Percentiles rank a stretch among this genome's conserved stretches.
phyloP scores from a whole-genome alignment of 2,329 filamentous ascomycete genomes.

The Lasiodiplodia theobromae region DNA sequence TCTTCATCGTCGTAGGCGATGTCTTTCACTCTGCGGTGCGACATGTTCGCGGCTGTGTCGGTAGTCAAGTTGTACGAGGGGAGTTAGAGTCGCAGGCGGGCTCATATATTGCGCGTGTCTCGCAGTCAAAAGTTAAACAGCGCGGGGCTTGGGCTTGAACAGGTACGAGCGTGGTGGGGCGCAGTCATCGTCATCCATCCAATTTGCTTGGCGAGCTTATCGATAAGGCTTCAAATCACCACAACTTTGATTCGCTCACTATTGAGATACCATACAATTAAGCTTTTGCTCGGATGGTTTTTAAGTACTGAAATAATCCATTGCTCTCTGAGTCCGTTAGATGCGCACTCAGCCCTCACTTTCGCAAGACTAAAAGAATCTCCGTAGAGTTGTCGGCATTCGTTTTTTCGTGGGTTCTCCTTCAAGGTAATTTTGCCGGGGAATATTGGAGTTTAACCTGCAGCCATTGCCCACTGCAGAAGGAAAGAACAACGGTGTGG shows the following conservation, averaged over 20 bases:
- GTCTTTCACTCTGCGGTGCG: conserved; percentile 29
- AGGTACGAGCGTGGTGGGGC: conserved; percentile 8
- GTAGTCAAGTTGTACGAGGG: neutral
- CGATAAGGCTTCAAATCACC: neutral
- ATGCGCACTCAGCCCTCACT: too few relatives aligned
- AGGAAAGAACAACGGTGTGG: too few relatives aligned
- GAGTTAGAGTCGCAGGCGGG: neutral
- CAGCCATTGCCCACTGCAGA: too few relatives aligned
- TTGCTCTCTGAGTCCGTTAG: too few relatives aligned
- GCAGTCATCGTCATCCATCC: conserved; percentile 11
- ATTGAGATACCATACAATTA: neutral
- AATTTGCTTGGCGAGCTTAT: conserved; percentile 14
- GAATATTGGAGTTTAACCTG: too few relatives aligned
- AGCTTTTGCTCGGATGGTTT: neutral
- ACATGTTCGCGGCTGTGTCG: conserved; percentile 16
- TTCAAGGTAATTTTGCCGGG: too few relatives aligned
- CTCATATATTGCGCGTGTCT: neutral
- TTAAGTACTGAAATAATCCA: too few relatives aligned
- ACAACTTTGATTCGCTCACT: neutral
- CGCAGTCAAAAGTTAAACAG: neutral
- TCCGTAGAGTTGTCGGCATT: neutral
- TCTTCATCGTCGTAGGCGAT: conserved; percentile 69
- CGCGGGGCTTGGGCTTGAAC: conserved; percentile 4
- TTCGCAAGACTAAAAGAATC: neutral
- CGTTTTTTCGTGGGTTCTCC: too few relatives aligned